These are phyloP conservation scores for Trametes punicea DNA, from an alignment of 768 basidiomycete species.

Conservation along the genomic window DNA sequence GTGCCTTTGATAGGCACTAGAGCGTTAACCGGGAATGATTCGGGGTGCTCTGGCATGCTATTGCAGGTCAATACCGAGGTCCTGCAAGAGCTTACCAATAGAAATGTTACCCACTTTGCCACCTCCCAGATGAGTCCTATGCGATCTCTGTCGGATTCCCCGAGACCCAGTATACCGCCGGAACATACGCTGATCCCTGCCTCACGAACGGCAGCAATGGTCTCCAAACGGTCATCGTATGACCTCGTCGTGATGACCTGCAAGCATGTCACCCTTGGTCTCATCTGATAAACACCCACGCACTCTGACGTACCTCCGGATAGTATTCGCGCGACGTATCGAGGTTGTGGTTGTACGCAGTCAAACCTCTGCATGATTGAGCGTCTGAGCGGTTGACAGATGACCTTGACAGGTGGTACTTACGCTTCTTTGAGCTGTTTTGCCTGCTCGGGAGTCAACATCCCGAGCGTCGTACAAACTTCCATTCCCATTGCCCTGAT, in stretches of 20 bases:
- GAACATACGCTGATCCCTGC: conserved; percentile 98
- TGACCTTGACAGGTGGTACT: conserved; percentile 28
- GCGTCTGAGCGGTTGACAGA: conserved; percentile 2
- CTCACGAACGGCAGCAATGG: conserved; percentile 85
- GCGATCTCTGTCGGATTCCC: conserved; percentile 86
- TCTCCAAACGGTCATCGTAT: conserved; percentile 90
- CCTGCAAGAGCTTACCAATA: conserved; percentile 11
- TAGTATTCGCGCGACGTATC: conserved; percentile 98
- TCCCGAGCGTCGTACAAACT: conserved; percentile 97
- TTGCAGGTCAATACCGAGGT: neutral
- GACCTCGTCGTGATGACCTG: conserved; percentile 94
- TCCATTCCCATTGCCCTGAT: conserved; percentile 98
- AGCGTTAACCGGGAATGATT: conserved; percentile 98
- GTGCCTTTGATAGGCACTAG: conserved; percentile 95
- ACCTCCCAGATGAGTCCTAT: conserved; percentile 94
- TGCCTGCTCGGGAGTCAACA: conserved; percentile 94
- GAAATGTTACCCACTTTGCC: conserved; percentile 61
- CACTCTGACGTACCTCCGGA: conserved; percentile 59
- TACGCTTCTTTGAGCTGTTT: conserved; percentile 89
- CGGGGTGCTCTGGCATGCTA: conserved; percentile 95
- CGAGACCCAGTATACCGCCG: conserved; percentile 92
- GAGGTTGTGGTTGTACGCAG: conserved; percentile 98
- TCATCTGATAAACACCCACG: neutral
- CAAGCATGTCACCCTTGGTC: conserved; percentile 6
- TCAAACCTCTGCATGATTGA: conserved; percentile 62